These are phyloP conservation scores for Beta vulgaris DNA, from an alignment of 148 eudicot genomes.

Conservation along the genomic window DNA sequence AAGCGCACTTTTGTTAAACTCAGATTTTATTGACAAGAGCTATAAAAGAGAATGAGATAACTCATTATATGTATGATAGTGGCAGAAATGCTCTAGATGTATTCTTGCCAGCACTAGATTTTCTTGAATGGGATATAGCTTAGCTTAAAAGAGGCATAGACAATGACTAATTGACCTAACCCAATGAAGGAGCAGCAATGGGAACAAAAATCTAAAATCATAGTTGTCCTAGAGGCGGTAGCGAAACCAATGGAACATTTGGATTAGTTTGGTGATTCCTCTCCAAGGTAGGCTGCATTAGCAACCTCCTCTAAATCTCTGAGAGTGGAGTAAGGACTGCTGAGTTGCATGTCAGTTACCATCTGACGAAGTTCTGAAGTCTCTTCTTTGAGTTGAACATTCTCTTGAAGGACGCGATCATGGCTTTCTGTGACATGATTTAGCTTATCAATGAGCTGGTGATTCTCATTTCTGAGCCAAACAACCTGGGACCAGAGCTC, in stretches of 20 bases:
- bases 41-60: conserved; percentile 3
- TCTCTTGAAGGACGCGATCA: conserved; percentile 63
- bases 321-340: conserved; percentile 50
- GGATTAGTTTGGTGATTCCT: conserved; percentile 42
- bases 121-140: conserved; percentile 17
- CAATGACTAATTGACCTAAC: conserved; percentile 25
- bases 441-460: conserved; percentile 64
- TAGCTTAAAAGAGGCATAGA: conserved; percentile 24
- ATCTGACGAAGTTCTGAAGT: conserved; percentile 71
- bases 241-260: conserved; percentile 26
- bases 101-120: conserved; percentile 24
- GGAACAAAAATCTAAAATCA: conserved; percentile 14
- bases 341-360: conserved; percentile 65
- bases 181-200: conserved; percentile 9
- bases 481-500: conserved; percentile 87
- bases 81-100: conserved; percentile 16
- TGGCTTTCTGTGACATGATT: conserved; percentile 57
- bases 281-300: conserved; percentile 39
- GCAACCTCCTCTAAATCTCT: conserved; percentile 64
- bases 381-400: conserved; percentile 74
- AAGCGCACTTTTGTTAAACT: not conserved
- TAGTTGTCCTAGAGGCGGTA: conserved; percentile 11
- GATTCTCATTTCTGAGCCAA: conserved; percentile 77
- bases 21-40: not conserved
- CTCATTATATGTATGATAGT: conserved; percentile 16